These are phyloP conservation scores for Penicillium sp. DNA, from an alignment of 2,329 filamentous ascomycete species.

Conservation along the genomic window DNA sequence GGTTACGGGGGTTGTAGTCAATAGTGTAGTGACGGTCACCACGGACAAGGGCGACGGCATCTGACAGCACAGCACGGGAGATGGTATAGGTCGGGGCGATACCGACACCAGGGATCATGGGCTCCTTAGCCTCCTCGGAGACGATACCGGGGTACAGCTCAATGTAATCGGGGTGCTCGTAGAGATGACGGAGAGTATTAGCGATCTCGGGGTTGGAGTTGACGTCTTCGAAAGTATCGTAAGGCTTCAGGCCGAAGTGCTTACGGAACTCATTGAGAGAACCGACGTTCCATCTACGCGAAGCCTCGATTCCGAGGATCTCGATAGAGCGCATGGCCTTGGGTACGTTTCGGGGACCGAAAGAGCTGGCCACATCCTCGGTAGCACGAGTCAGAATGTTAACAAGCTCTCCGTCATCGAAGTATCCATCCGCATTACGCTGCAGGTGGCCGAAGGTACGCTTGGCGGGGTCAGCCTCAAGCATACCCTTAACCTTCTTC, in stretches of 20 bases:
- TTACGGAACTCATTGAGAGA: slow-evolving; percentile 82
- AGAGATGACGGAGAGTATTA: slow-evolving; percentile 60
- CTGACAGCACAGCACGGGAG: slow-evolving; percentile 71
- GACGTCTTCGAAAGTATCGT: slow-evolving; percentile 78
- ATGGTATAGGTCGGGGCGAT: slow-evolving; percentile 74
- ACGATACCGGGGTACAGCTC: slow-evolving; percentile 79
- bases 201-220: slow-evolving; percentile 72
- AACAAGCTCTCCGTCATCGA: slow-evolving; percentile 73
- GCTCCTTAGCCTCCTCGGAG: slow-evolving; percentile 69
- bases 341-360: slow-evolving; percentile 72
- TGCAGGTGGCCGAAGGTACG: slow-evolving; percentile 66
- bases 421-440: slow-evolving; percentile 64
- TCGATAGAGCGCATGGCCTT: slow-evolving; percentile 71
- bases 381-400: slow-evolving; percentile 65
- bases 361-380: slow-evolving; percentile 64
- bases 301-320: slow-evolving; percentile 75
- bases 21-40: slow-evolving; percentile 75
- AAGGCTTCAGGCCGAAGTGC: slow-evolving; percentile 72
- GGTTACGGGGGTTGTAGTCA: slow-evolving; percentile 69
- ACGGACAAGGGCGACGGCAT: slow-evolving; percentile 74
- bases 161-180: slow-evolving; percentile 71
- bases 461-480: slow-evolving; percentile 65
- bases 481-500: slow-evolving; percentile 58
- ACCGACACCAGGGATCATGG: slow-evolving; percentile 71
- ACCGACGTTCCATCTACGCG: slow-evolving; percentile 72